Evolutionary conservation across 768 basidiomycete genomes (phyloP).

Genomic region (Termitomyces sp.): DNA sequence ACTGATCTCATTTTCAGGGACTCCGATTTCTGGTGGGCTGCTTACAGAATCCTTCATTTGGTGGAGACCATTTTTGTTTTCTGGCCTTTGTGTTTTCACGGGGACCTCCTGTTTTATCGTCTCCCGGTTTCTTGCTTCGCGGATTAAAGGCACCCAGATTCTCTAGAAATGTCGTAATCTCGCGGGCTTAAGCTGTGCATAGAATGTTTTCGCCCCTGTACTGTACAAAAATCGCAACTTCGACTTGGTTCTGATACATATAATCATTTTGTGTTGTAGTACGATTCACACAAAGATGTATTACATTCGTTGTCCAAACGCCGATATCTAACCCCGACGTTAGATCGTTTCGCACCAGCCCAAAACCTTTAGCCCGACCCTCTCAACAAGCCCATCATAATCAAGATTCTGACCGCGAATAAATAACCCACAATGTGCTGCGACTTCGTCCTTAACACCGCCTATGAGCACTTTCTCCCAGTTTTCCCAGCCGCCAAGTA

Average conservation of each 20-base stretch:
- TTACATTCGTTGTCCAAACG: not conserved
- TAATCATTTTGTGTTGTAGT: not conserved
- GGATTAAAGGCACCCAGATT: conserved; percentile 22
- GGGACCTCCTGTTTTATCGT: conserved; percentile 19
- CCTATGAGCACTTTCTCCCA: conserved; percentile 54
- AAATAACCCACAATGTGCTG: conserved; percentile 55
- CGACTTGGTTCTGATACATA: no score
- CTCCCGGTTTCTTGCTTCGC: conserved; percentile 21
- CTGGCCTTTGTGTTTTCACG: conserved; percentile 17
- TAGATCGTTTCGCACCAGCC: conserved; percentile 38
- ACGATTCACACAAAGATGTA: not conserved
- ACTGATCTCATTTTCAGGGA: conserved; percentile 26
- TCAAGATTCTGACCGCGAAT: conserved; percentile 48
- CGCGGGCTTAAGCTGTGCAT: not conserved
- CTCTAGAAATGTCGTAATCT: conserved; percentile 15
- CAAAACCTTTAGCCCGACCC: conserved; percentile 40
- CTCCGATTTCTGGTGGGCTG: conserved; percentile 51
- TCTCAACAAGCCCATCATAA: conserved; percentile 48
- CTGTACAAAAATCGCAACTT: not conserved
- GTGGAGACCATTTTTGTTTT: conserved; percentile 22
- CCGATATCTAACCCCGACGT: not conserved
- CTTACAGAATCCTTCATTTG: conserved; percentile 32
- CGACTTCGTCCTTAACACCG: conserved; percentile 55
- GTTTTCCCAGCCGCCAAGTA: conserved; percentile 40
- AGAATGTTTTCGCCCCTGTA: not conserved